Evolutionary conservation across 208 protist species (phyloP).

Genomic region (Porcisia hertigi): DNA sequence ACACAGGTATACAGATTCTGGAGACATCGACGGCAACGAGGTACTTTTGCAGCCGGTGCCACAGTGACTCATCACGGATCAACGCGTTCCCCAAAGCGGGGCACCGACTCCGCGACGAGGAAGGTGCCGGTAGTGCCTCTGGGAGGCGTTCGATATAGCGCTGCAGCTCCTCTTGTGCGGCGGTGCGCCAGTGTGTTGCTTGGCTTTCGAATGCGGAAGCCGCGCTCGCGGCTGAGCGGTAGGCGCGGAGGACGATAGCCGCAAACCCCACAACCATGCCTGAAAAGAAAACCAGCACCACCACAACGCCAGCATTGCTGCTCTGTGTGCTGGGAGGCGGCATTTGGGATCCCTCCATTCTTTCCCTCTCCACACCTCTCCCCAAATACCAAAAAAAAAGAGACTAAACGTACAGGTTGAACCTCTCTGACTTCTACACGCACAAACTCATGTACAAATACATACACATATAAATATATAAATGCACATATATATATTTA

Average conservation of each 20-base stretch:
- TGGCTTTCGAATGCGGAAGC: not conserved
- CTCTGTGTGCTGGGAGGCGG: not conserved
- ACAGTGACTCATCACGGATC: conserved; percentile 3
- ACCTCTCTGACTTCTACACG: not conserved
- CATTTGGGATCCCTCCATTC: not conserved
- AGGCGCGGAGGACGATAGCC: not conserved
- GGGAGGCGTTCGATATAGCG: not conserved
- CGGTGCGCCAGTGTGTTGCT: not conserved
- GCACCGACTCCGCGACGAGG: not conserved
- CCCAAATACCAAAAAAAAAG: conserved; percentile 1
- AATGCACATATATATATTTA: not conserved
- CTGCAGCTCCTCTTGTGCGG: not conserved
- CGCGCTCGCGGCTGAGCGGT: not conserved
- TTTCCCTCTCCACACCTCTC: not conserved
- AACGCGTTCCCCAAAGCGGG: conserved; percentile 18
- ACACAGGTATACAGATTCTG: too few relatives aligned
- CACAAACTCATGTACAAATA: not conserved
- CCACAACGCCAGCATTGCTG: not conserved
- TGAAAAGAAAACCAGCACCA: not conserved
- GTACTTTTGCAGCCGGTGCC: not conserved
- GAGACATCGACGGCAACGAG: conserved; percentile 7
- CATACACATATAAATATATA: conserved; percentile 6
- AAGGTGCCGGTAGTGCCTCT: not conserved
- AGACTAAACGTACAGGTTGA: conserved; percentile 12
- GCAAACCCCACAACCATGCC: not conserved